These are phyloP conservation scores for Trichosporon asahii DNA, from an alignment of 1,284 basidiomycete genomes.

Conservation along the genomic window DNA sequence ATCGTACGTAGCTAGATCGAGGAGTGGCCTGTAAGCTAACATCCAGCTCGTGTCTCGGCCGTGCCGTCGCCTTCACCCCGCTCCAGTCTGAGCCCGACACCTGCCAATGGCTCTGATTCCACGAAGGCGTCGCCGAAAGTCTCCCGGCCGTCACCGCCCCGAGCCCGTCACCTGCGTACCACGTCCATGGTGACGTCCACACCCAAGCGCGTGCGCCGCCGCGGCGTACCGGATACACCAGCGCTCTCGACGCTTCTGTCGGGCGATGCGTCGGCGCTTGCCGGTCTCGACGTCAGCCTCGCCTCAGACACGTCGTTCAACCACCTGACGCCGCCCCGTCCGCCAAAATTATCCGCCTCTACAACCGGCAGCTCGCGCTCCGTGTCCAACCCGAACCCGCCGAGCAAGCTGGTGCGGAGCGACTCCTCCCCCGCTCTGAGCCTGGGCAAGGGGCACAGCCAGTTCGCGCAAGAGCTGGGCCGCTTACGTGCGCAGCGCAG, in stretches of 20 bases:
- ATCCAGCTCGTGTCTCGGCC: not conserved
- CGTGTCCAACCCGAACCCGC: not conserved
- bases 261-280: slow-evolving; percentile 10
- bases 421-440: not conserved
- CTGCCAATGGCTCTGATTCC: not conserved
- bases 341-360: not conserved
- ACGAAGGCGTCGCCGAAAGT: not conserved
- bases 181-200: not conserved
- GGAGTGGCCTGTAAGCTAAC: not conserved
- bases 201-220: not conserved
- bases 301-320: slow-evolving; percentile 17
- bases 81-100: not conserved
- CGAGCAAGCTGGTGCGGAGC: not conserved
- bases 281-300: slow-evolving; percentile 16
- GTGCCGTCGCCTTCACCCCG: not conserved
- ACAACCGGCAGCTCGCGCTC: not conserved
- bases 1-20: not conserved
- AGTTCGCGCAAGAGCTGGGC: slow-evolving; percentile 10
- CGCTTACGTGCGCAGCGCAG: slow-evolving; percentile 13
- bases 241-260: slow-evolving; percentile 16
- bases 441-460: not conserved
- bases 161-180: not conserved
- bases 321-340: slow-evolving; percentile 17
- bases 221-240: slow-evolving; percentile 15
- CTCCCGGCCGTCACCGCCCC: not conserved